Base-by-base conservation (phyloP, 2,329 filamentous ascomycete species). In the Lachnellula suecica region DNA sequence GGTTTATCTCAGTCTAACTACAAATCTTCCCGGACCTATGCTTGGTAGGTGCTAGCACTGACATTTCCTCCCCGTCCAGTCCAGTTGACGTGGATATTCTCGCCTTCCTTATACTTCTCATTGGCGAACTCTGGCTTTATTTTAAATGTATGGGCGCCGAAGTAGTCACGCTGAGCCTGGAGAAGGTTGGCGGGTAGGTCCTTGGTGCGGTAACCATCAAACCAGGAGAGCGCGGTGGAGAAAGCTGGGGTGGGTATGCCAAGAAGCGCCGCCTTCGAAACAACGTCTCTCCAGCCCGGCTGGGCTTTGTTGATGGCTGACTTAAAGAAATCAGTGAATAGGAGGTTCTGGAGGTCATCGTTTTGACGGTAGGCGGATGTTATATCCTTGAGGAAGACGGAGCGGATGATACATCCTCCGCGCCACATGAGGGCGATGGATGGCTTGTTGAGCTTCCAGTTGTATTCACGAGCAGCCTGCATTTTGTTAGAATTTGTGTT, bases 381-480 rank as follows among this genome's bases (percentile, higher is more conserved):
- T 78, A 99, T 99, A 74, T 99, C 93, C 87, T 97, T 97, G 63
- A 99, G 81, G 91, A 99, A 99, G 71, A 99, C 94, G 63, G 94
- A 97, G 75, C 94, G 93, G 79, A 99, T 99, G 69, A 99, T 99
- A 84, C 94, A 99, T 66, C 94, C 94, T 79, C 94, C 94, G 74
- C 94, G 91, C 94, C 94, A 99, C 94, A 99, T 99, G 71, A 99
- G 88, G 66, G 94, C 94, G 70, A 99, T 99, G 67, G 95, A 96
- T 62, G 94, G 94, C 88, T 97, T 97, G 88, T 99, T 97, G 66
- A 99, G 88, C 84, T 97, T 97, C 94, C 94, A 99, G 66, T 78
- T 76, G 80, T 95, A 99, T 75, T 97, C 90, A 76, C 88, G 91
- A 75, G 93, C 94, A 66, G 94, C 93, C 89, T 94, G 64, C 53